Base-by-base conservation (phyloP, 768 basidiomycete species). In the Pisolithus albus region DNA sequence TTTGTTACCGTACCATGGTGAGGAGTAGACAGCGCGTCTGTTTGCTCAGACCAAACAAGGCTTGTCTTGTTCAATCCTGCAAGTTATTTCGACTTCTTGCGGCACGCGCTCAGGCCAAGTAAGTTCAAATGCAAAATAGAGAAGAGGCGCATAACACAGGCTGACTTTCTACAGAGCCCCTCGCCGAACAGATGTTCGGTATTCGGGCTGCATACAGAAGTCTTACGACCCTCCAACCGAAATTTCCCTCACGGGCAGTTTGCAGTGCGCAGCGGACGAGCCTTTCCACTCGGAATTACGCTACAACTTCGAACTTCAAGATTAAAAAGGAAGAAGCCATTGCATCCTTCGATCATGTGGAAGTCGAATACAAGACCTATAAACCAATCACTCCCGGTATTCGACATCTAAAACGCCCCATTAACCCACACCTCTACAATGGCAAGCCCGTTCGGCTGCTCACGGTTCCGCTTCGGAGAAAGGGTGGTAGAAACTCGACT, bases 311-410 rank as follows among this genome's bases (percentile, higher is more conserved):
- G 38, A 59, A 58, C 23, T 43, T 43, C 42, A 43, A 24, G 19
- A 43, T 26, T 23, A 43, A 26, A 32, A 60, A 61, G 50, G 55
- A 59, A 23, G 66, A 73, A 23, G 58, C 66, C 36, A 66, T 66
- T 46, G 55, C 63, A 16, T 65, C 65, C 2, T 68, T 67, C 40
- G 63, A 69, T 44, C 49, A 55, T 75, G 83, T 49, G 74, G 75
- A 43, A 45, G 69, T 76, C 42, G 72, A 84, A 50, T 92, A 84
- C 77, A 93, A 93, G 71, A 91, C 84, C 19, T 94, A 89, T 73
- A 92, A 93, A 62, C 92, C 92, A 59, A 75, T 92, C 51, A 82
- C 89, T 0, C 92, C 92, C 1, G 82, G 86, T 57, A 77, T 92
- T 34, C 91, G 95, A 37, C 92, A 96, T 65, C 79, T 94, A 41